Evolutionary conservation across 345 rosid species (phyloP), one percentile per base, ranked within the genome.

Genomic region (Excoecaria cochinchinensis): DNA sequence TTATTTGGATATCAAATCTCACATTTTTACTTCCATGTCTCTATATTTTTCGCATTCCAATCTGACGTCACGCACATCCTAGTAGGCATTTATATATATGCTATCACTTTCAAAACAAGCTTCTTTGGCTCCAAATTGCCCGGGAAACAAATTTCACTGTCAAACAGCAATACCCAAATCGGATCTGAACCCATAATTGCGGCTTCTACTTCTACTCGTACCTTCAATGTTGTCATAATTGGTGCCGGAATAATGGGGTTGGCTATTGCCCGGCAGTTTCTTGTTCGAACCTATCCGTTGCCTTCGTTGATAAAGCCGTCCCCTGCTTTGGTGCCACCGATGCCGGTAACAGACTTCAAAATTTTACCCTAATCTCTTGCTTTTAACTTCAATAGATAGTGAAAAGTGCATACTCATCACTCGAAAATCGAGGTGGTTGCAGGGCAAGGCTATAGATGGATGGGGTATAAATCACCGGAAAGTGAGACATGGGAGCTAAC

Each of bases 261-360:
- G 79, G 87, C 94, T 12, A 82, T 92, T 17, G 97, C 95, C 78
- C 90, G 91, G 3, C 92, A 91, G 87, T 80, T 94, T 77, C 92
- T 94, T 16, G 86, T 62, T 94, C 95, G 70, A 90, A 92, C 84
- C 87, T 92, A 52, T 90, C 97, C 66, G 97, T 94, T 58, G 97
- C 97, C 25, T 87, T 94, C 21, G 89, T 91, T 10, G 97, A 94
- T 80, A 92, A 88, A 74, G 95, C 85, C 64, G 84, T 90, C 47
- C 99, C 97, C 44, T 92, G 97, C 81, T 87, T 95, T 50, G 95
- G 97, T 16, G 97, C 99, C 72, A 92, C 99, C 4, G 97, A 97
- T 67, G 99, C 97, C 19, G 99, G 99, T 94, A 82, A 76, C 59
- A 36, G 5, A 44, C n/a, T 59, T 47, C 0, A 17, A 8, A 17